Conservation (phyloP, 345 rosid genomes). For the Gossypium bickii region DNA sequence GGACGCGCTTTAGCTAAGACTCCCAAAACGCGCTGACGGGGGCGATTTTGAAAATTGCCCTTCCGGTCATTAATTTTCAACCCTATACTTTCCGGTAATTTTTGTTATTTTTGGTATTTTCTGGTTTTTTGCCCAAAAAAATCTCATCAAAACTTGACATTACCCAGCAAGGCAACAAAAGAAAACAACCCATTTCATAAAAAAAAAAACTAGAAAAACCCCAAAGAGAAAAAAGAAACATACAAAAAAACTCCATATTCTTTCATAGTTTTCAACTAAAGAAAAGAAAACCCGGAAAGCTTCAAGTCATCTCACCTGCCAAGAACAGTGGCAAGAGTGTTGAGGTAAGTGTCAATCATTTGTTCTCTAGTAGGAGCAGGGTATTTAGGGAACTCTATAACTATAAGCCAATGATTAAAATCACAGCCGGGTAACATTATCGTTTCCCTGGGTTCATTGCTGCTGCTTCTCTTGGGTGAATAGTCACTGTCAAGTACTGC, state of each 20-base stretch:
- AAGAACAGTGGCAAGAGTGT: constrained; percentile 78
- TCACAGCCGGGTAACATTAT: constrained; percentile 94
- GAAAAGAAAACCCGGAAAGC: background rate
- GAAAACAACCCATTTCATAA: no score
- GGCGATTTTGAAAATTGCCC: no score
- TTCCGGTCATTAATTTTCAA: no score
- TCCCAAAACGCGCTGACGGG: no score
- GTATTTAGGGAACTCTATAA: constrained; percentile 92
- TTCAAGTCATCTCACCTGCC: constrained; percentile 49
- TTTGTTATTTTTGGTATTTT: no score
- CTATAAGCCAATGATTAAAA: constrained; percentile 94
- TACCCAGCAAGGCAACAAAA: background rate
- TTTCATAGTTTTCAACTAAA: background rate
- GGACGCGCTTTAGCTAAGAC: no score
- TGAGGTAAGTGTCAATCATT: constrained; percentile 91
- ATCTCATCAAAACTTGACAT: background rate
- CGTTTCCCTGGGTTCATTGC: constrained; percentile 75
- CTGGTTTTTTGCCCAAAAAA: no score
- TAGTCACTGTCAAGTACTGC: constrained; percentile 56
- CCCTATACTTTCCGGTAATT: no score
- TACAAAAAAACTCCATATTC: background rate
- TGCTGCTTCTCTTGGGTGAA: constrained; percentile 65
- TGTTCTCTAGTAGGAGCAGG: constrained; percentile 91
- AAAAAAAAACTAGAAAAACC: no score
- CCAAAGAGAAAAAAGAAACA: background rate